These are phyloP conservation scores for Rhodotorula babjevae DNA, from an alignment of 768 basidiomycete genomes.

Conservation along the genomic window DNA sequence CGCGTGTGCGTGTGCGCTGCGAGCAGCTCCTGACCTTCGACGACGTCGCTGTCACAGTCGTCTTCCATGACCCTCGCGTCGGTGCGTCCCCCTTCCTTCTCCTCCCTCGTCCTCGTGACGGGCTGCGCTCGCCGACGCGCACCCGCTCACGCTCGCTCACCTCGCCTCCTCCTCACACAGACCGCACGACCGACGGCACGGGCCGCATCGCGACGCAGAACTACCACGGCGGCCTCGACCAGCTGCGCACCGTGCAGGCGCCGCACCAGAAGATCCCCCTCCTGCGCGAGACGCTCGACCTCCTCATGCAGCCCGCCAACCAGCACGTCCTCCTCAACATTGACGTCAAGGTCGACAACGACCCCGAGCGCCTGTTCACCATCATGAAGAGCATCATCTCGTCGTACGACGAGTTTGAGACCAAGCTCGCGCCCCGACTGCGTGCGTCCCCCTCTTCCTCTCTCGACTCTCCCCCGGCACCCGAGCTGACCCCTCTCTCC, in stretches of 20 bases:
- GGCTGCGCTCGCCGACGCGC: not conserved
- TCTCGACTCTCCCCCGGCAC: conserved; percentile 52
- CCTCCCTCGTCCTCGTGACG: not conserved
- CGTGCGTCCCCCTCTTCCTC: conserved; percentile 64
- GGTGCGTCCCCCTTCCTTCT: conserved; percentile 44
- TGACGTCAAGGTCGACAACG: conserved; percentile 84
- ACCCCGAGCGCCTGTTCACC: conserved; percentile 75
- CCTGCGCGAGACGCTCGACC: conserved; percentile 72
- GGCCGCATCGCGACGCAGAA: conserved; percentile 61
- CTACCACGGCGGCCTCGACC: conserved; percentile 77
- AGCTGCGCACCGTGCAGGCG: conserved; percentile 59
- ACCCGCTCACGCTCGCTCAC: not conserved
- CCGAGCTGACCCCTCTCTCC: conserved; percentile 67
- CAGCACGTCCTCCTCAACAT: conserved; percentile 60
- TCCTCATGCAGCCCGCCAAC: conserved; percentile 62
- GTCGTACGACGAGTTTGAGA: conserved; percentile 66
- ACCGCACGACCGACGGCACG: conserved; percentile 75
- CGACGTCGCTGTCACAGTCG: conserved; percentile 49
- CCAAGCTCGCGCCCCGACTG: conserved; percentile 69
- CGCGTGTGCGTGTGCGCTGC: too few relatives aligned
- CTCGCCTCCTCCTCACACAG: conserved; percentile 56
- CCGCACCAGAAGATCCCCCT: conserved; percentile 62
- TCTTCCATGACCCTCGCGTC: conserved; percentile 81
- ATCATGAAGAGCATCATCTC: conserved; percentile 68
- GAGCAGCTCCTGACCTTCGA: not conserved